These are phyloP conservation scores for Lichtheimia ornata DNA, from an alignment of 371 early-diverging fungal genomes.

Conservation along the genomic window DNA sequence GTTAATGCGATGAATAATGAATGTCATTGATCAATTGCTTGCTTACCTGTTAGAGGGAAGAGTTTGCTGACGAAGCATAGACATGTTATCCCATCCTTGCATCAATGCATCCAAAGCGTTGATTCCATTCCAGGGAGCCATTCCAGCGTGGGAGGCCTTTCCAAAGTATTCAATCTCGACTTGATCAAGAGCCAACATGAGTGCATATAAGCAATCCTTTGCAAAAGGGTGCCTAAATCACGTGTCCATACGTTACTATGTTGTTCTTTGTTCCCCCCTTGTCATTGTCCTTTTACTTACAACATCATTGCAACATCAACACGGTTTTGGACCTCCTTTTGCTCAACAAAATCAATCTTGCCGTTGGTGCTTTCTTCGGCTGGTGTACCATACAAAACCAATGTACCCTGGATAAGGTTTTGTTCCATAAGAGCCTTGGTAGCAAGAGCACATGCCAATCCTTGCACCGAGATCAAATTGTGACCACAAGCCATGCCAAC, in stretches of 20 bases:
- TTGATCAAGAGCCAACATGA: conserved; percentile 45
- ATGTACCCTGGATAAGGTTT: conserved; percentile 54
- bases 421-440: conserved; percentile 54
- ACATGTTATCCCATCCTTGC: conserved; percentile 59
- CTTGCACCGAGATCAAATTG: conserved; percentile 70
- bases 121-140: conserved; percentile 63
- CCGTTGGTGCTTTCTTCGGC: conserved; percentile 77
- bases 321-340: conserved; percentile 57
- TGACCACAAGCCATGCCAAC: conserved; percentile 73
- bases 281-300: conserved; percentile 28
- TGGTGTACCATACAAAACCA: conserved; percentile 79
- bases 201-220: conserved; percentile 26
- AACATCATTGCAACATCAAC: conserved; percentile 78
- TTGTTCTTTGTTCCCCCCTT: no score
- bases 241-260: no score
- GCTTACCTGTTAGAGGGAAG: conserved; percentile 51
- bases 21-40: neutral
- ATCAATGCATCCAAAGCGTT: conserved; percentile 77
- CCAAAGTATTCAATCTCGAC: conserved; percentile 64
- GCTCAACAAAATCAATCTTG: conserved; percentile 67
- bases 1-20: neutral
- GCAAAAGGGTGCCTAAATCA: conserved; percentile 31
- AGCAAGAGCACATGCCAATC: conserved; percentile 66
- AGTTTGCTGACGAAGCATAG: conserved; percentile 72
- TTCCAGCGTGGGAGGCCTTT: conserved; percentile 64